Evolutionary conservation across 139 green algal species (phyloP), one percentile per base, ranked within the genome.

Genomic region (Picochlorum costavermella): DNA sequence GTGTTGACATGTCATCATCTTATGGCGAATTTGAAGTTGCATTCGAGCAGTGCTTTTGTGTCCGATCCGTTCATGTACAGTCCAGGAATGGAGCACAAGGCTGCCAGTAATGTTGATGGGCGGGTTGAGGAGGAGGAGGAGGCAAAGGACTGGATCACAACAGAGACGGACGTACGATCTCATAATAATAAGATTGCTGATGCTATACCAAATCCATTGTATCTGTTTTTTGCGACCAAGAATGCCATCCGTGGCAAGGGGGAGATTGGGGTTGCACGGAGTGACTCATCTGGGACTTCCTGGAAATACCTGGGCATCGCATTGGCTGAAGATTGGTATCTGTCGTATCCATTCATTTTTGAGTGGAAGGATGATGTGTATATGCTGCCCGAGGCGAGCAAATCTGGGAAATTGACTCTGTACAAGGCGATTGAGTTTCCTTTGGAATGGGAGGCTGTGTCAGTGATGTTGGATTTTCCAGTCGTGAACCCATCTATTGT

Each of bases 211-310:
- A 20, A 25, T 56, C 56, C 56, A 49, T 26, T 69, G 65, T 46
- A 74, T 58, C 5, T 82, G 26, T 76, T 82, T 59, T 76, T 68
- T 23, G 72, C 78, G 46, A 70, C 60, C 50, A 82, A 82, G 70
- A 60, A 31, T 5, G 23, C 67, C 12, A 40, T 51, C 59, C 60
- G 51, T 56, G 56, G 31, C 28, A 60, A 29, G 45, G 67, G 67
- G 5, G 62, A 81, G 44, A 83, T 83, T 37, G 75, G 72, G 3
- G 60, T 65, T 29, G 72, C 75, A 4, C 48, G 64, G 44, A 72
- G 56, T 14, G 20, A 28, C 9, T 68, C 78, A 20, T 67, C 70
- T 16, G 75, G 75, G 51, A 17, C 56, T 13, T 69, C 29, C 17
- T 82, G 69, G 53, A 28, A 51, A 20, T 60, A 79, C 45, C 28